Conservation (phyloP, 2,329 filamentous ascomycete species). For the Septoria linicola region DNA sequence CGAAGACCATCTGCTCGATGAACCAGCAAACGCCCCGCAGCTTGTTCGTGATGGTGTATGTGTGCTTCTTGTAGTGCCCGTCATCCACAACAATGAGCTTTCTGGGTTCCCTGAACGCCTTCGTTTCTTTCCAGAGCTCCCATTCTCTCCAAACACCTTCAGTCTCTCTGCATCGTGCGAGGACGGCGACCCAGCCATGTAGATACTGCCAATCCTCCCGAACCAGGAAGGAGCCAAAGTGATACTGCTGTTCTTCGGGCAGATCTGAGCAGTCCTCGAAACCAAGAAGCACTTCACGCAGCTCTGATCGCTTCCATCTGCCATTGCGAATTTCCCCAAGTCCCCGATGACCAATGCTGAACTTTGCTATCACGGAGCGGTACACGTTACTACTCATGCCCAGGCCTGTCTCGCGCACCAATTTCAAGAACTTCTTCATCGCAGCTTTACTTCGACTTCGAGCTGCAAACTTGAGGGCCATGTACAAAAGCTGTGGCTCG, state of each 20-base stretch:
- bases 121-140: conserved; percentile 34
- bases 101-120: conserved; percentile 25
- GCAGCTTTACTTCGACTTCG: conserved; percentile 30
- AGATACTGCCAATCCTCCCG: conserved; percentile 37
- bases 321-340: conserved; percentile 42
- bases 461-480: conserved; percentile 39
- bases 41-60: conserved; percentile 25
- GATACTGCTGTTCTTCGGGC: conserved; percentile 33
- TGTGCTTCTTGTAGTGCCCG: background rate
- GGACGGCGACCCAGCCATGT: conserved; percentile 38
- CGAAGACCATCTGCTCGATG: conserved; percentile 36
- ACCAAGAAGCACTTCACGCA: conserved; percentile 39
- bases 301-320: conserved; percentile 37
- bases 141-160: conserved; percentile 39
- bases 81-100: conserved; percentile 13
- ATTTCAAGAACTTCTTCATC: conserved; percentile 38
- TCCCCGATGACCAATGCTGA: conserved; percentile 38
- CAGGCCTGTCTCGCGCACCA: conserved; percentile 21
- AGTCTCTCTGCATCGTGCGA: conserved; percentile 34
- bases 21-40: conserved; percentile 38
- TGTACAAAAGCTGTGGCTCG: conserved; percentile 24
- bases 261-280: conserved; percentile 34
- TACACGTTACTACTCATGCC: conserved; percentile 34
- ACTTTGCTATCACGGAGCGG: conserved; percentile 40
- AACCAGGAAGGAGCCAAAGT: conserved; percentile 36